Evolutionary conservation across 257 asterid genomes (phyloP).

Genomic region (Solanum tarijense): DNA sequence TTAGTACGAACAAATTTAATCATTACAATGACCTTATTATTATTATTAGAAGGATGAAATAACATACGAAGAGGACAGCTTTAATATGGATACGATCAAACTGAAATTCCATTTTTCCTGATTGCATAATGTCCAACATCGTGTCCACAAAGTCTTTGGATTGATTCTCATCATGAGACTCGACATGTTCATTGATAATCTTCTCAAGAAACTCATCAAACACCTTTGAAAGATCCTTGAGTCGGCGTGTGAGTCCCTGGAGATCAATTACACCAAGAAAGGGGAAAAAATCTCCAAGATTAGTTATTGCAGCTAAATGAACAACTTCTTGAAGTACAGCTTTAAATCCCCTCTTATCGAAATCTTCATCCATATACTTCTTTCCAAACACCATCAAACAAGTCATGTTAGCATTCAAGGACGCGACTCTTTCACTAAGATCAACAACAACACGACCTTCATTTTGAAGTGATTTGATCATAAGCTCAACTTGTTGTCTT

Average conservation of each 20-base stretch:
- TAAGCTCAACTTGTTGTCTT: background rate
- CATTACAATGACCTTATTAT: no score
- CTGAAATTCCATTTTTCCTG: background rate
- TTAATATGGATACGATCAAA: background rate
- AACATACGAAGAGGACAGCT: background rate
- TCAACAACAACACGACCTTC: background rate
- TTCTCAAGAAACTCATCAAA: background rate
- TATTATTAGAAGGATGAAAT: background rate
- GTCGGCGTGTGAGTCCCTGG: background rate
- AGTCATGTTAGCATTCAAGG: background rate
- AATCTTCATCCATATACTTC: background rate
- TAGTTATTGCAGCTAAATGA: background rate
- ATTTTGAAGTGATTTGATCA: background rate
- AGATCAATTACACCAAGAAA: background rate
- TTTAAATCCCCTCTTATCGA: background rate
- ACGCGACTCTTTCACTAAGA: background rate
- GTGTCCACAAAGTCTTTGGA: background rate
- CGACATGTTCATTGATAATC: background rate
- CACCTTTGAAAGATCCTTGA: background rate
- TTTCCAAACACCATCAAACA: background rate
- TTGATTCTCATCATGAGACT: background rate
- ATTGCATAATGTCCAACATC: background rate
- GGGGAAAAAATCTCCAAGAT: background rate
- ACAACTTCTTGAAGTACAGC: background rate
- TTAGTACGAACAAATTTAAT: background rate